Percentiles rank a stretch among this genome's conserved stretches.
Evolutionary conservation across 352 stramenopile species (phyloP).

Genomic region (Lagenidium giganteum): DNA sequence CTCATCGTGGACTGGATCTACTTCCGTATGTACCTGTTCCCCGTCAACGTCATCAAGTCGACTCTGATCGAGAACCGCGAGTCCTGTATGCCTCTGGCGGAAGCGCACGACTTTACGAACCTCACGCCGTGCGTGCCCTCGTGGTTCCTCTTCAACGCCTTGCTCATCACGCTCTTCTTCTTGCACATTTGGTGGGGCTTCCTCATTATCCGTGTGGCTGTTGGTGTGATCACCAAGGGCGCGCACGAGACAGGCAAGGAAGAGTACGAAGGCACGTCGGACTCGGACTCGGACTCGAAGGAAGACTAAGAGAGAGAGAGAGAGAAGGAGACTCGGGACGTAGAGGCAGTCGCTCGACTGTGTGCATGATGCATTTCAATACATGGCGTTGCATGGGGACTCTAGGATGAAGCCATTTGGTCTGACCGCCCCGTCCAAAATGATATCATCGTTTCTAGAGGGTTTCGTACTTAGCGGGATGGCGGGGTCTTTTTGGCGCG

Average conservation of each 20-base stretch:
- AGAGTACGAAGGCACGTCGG: slow-evolving; percentile 82
- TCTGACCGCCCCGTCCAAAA: too few species aligned
- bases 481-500: slow-evolving; percentile 7
- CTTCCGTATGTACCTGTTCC: slow-evolving; percentile 85
- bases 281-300: slow-evolving; percentile 64
- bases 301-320: slow-evolving; percentile 30
- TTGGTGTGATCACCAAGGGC: slow-evolving; percentile 68
- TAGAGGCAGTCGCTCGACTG: too few species aligned
- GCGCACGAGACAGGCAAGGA: slow-evolving; percentile 76
- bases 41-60: slow-evolving; percentile 75
- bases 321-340: not conserved
- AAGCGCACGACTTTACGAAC: slow-evolving; percentile 66
- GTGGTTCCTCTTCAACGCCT: slow-evolving; percentile 79
- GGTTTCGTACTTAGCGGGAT: slow-evolving; percentile 6
- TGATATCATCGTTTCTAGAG: not conserved
- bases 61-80: slow-evolving; percentile 69
- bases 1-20: slow-evolving; percentile 74
- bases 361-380: too few species aligned
- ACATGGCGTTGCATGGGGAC: too few species aligned
- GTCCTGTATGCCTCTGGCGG: slow-evolving; percentile 61
- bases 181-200: slow-evolving; percentile 85
- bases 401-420: too few species aligned
- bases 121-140: slow-evolving; percentile 70
- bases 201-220: slow-evolving; percentile 62
- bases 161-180: slow-evolving; percentile 67